Evolutionary conservation across 2,329 filamentous ascomycete genomes (phyloP), one percentile per base, ranked within the genome.

Genomic region (Colletotrichum musicola): DNA sequence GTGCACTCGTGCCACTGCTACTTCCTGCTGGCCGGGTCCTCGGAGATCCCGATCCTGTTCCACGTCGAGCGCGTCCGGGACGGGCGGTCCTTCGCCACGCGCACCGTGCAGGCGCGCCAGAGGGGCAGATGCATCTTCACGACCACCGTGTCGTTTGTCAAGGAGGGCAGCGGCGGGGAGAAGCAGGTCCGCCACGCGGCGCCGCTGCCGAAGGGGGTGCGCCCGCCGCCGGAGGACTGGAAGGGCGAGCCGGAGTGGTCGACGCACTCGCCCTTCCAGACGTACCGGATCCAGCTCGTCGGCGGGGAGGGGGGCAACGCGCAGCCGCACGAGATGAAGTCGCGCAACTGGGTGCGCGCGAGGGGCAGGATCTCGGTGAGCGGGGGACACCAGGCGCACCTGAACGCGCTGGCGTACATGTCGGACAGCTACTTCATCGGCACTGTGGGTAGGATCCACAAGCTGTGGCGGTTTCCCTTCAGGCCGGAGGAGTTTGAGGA

Each of bases 1-100:
- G 90, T 96, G 57, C 96, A 99, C 84, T 95, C 92, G 77, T 98
- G 97, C 92, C 96, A 99, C 86, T 98, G 96, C 88, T 99, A 98
- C 84, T 99, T 99, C 80, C 90, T 99, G 40, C 90, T 98, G 2
- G 95, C 95, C 4, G 96, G 96, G 30, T 93, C 95, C 76, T 86
- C 89, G 13, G 89, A 92, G 69, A 91, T 96, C 18, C 95, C 96
- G 38, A 92, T 98, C 72, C 86, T 98, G 71, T 98, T 97, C 83
- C 93, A 98, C 77, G 96, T 99, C 54, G 96, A 98, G 83, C 89
- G 93, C 60, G 94, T 99, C 55, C 91, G 96, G 63, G 94, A 97
- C 77, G 96, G 96, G 9, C 90, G 92, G 68, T 95, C 92, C 59
- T 99, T 95, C 79, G 91, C 93, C 62, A 98, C 96, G 44, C 88